Base-by-base conservation (phyloP, 176 grass and related monocot genomes). In the Carex scoparia region DNA sequence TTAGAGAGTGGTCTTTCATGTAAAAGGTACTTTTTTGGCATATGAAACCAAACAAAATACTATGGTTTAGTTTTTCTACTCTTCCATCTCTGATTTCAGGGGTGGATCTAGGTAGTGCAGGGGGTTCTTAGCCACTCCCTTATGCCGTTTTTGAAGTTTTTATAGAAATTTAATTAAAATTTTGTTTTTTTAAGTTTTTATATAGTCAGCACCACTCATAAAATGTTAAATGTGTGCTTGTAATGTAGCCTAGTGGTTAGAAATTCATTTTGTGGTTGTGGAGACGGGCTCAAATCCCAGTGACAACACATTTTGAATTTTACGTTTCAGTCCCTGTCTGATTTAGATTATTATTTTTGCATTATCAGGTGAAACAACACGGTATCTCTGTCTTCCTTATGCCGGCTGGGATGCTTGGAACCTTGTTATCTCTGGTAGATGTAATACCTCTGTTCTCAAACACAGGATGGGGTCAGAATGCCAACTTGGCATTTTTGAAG, bases 391-490 rank as follows among this genome's bases (percentile, higher is more conserved):
- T 99, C 40, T 99, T 99, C 84, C 96, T 95, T 59, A 92, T 99
- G 96, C 96, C 93, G 3, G 91, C 96, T 63, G 93, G 96, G 51
- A 95, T 99, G 96, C 90, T 99, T 59, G 96, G 96, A 60, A 99
- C 93, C 8, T 38, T 99, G 65, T 65, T 94, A 23, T 99, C 96
- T 81, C 30, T 99, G 91, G 13, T 95, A 54, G 96, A 99, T 89
- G 93, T 95, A 32, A 33, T 94, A 49, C 96, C 96, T 53, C 44
- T 99, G 83, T 99, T 99, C 80, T 99, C 96, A 44, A 99, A 94
- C 85, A 92, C 96, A 74, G 73, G 37, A 1, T 99, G 96, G 96
- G 96, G 96, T 23, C 96, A 99, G 84, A 90, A 91, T 86, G 92
- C 96, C 44, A 99, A 99, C 85, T 81, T 99, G 86, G 91, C 91